Percentiles rank a stretch among this genome's conserved stretches.
phyloP scores from a whole-genome alignment of 768 basidiomycete species.

The Pisolithus orientalis region DNA sequence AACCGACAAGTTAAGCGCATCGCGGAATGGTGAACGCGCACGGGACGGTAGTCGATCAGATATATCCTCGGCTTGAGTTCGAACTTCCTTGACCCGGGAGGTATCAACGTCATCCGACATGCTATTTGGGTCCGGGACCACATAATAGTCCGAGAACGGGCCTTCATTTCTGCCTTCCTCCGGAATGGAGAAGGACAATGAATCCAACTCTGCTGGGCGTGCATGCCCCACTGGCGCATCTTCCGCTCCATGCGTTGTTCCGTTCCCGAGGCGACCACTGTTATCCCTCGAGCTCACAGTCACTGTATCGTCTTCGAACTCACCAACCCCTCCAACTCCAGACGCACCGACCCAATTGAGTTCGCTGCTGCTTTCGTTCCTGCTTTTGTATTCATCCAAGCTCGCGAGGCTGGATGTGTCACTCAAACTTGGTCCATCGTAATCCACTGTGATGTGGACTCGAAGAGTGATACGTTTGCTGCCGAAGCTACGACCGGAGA shows the following conservation, averaged over 20 bases:
- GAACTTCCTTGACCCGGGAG: conserved; percentile 51
- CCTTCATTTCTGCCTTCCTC: conserved; percentile 3
- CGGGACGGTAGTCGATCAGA: conserved; percentile 24
- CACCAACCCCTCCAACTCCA: conserved; percentile 31
- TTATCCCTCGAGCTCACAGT: conserved; percentile 71
- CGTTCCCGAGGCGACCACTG: conserved; percentile 15
- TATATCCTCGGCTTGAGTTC: conserved; percentile 29
- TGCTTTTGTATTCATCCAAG: conserved; percentile 61
- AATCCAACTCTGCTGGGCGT: background rate
- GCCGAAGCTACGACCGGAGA: conserved; percentile 58
- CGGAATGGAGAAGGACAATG: conserved; percentile 3
- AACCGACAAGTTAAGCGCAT: conserved; percentile 38
- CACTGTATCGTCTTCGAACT: conserved; percentile 64
- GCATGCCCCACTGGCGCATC: background rate
- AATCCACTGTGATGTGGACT: conserved; percentile 76
- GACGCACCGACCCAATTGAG: conserved; percentile 43
- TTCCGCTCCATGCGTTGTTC: background rate
- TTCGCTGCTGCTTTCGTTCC: conserved; percentile 50
- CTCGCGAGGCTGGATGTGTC: conserved; percentile 82
- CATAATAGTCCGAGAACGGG: conserved; percentile 27
- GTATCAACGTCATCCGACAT: conserved; percentile 39
- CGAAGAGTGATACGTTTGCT: conserved; percentile 69
- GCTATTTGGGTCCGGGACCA: conserved; percentile 18
- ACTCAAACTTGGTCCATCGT: conserved; percentile 86
- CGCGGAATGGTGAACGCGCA: conserved; percentile 34